Evolutionary conservation across 495 filamentous ascomycete genomes (phyloP), one percentile per base, ranked within the genome.

Genomic region (Aspergillus cavernicola): DNA sequence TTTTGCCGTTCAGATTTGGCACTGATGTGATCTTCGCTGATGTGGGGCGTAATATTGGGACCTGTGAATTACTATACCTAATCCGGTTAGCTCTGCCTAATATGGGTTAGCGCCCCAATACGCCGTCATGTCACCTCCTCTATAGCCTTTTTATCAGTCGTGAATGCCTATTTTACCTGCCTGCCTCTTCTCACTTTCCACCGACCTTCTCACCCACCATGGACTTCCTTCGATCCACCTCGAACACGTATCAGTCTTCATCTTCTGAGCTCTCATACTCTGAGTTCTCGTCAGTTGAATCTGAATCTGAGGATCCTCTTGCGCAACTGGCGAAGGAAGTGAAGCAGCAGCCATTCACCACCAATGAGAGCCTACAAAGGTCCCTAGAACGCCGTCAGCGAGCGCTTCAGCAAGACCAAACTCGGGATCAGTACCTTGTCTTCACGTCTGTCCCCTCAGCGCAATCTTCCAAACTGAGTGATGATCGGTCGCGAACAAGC

Each of bases 401-500:
- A 55, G 46, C 44, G 23, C 58, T 61, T 55, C 47, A 53, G 46
- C 50, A 61, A 52, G 58, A 57, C 55, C 39, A 52, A 57, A 61
- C 54, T 44, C 50, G 45, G 50, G 50, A 57, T 52, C 58, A 61
- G 47, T 61, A 57, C 37, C 54, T 61, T 43, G 54, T 52, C 33
- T 61, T 61, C 46, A 55, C 54, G 15, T 61, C 54, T 57, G 51
- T 61, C 26, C 50, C 54, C 40, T 46, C 51, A 8, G 41, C 45
- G 50, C 32, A 55, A 61, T 47, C 45, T 26, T 57, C 54, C 16
- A 52, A 39, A 54, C 51, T 57, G n/a, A 57, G 58, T 50, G 59
- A 58, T 55, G 59, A 61, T 52, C 36, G 35, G 42, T 57, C 45
- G 36, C 55, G 47, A 55, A 52, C 51, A 53, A 61, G 58, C 59